Percentiles rank a stretch among this genome's conserved stretches.
These are phyloP conservation scores for Discostella stelligeroides DNA, from an alignment of 108 stramenopile genomes.

Conservation along the genomic window DNA sequence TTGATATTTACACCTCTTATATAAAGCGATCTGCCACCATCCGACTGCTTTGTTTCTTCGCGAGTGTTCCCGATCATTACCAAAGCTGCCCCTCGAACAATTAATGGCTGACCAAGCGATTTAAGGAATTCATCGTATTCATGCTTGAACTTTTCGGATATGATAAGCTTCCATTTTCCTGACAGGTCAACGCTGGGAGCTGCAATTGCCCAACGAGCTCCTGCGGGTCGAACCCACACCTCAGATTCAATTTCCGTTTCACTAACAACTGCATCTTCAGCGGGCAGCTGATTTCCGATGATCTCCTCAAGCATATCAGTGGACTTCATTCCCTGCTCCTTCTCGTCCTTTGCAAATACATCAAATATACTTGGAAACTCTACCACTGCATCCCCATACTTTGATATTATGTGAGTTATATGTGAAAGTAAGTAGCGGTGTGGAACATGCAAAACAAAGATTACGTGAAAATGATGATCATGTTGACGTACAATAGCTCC, in stretches of 20 bases:
- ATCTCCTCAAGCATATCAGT: not conserved
- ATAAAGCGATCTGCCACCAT: constrained; percentile 53
- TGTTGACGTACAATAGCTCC: constrained; percentile 29
- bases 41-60: constrained; percentile 66
- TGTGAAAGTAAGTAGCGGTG: not conserved
- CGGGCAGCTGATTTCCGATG: constrained; percentile 16
- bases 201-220: constrained; percentile 69
- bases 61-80: constrained; percentile 63
- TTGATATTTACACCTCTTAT: constrained; percentile 67
- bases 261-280: constrained; percentile 7
- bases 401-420: not conserved
- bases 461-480: not conserved
- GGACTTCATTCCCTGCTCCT: constrained; percentile 4
- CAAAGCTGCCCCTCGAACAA: constrained; percentile 73
- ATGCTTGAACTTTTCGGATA: constrained; percentile 67
- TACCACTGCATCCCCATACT: constrained; percentile 43
- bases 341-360: constrained; percentile 33
- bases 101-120: constrained; percentile 66
- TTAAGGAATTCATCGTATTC: constrained; percentile 76
- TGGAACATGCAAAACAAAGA: not conserved
- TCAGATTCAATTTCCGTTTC: constrained; percentile 26
- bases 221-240: constrained; percentile 51
- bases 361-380: constrained; percentile 48
- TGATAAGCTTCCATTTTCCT: constrained; percentile 75
- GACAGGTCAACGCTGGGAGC: constrained; percentile 62